Evolutionary conservation across 257 asterid species (phyloP).

Genomic region (Solanum virginianum): DNA sequence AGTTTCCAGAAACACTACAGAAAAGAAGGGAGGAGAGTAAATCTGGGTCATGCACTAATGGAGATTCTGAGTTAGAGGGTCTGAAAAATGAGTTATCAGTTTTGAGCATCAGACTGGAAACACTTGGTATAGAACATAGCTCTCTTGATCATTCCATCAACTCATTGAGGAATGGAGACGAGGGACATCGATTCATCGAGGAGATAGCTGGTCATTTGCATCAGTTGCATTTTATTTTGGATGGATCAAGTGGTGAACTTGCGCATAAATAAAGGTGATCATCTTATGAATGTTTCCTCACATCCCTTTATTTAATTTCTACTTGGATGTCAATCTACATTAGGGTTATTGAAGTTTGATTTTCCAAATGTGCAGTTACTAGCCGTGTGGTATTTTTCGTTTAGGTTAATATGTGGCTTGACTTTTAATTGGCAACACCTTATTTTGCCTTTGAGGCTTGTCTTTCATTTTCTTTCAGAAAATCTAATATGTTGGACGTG

Average conservation of each 20-base stretch:
- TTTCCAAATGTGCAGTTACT: background rate
- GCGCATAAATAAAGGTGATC: background rate
- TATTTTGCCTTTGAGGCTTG: background rate
- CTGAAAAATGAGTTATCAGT: constrained; percentile 28
- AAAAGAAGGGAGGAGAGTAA: constrained; percentile 3
- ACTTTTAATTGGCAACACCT: background rate
- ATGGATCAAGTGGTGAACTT: background rate
- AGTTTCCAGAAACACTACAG: background rate
- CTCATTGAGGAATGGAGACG: constrained; percentile 36
- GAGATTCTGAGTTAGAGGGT: constrained; percentile 15
- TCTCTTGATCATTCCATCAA: constrained; percentile 31
- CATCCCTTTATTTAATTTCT: background rate
- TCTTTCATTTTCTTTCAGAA: background rate
- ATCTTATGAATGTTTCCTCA: background rate
- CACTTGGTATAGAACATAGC: constrained; percentile 33
- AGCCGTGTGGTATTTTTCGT: background rate
- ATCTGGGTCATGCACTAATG: background rate
- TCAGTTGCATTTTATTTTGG: constrained; percentile 18
- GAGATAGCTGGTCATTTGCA: constrained; percentile 34
- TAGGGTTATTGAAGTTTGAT: background rate
- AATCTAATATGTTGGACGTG: background rate
- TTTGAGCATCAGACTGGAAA: constrained; percentile 27
- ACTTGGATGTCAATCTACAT: background rate
- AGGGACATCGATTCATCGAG: constrained; percentile 23
- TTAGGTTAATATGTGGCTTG: background rate